Conservation (phyloP, 1,284 basidiomycete species). For the Ganoderma meredithae region DNA sequence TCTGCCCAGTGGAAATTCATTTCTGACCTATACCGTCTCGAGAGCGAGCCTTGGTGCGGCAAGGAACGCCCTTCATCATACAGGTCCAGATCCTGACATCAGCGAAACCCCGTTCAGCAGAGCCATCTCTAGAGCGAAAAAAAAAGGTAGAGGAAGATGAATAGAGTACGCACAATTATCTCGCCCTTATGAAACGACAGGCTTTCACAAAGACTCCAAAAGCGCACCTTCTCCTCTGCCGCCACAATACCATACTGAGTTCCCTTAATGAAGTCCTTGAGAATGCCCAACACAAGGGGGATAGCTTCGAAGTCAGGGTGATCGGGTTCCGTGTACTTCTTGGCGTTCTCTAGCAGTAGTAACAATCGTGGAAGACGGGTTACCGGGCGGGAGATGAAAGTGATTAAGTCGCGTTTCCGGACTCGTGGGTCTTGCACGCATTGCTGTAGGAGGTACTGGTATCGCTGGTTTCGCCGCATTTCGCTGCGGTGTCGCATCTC, state of each 20-base stretch:
- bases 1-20: conserved; percentile 73
- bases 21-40: conserved; percentile 62
- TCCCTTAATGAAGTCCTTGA: conserved; percentile 75
- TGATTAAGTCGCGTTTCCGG: conserved; percentile 79
- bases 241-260: conserved; percentile 86
- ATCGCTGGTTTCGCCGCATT: conserved; percentile 66
- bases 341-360: conserved; percentile 73
- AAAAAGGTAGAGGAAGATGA: not conserved
- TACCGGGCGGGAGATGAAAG: conserved; percentile 83
- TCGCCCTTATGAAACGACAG: conserved; percentile 78
- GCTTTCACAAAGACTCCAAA: conserved; percentile 80
- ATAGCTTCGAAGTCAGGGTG: conserved; percentile 76
- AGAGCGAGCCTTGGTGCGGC: conserved; percentile 66
- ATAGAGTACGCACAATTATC: conserved; percentile 62
- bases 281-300: conserved; percentile 66
- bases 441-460: conserved; percentile 70
- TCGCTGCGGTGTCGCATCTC: conserved; percentile 81
- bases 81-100: conserved; percentile 75
- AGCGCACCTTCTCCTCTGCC: conserved; percentile 84
- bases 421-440: conserved; percentile 71
- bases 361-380: conserved; percentile 81
- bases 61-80: conserved; percentile 77
- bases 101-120: not conserved
- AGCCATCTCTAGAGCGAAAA: not conserved
- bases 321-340: conserved; percentile 66